These are phyloP conservation scores for Lactarius tabidus DNA, from an alignment of 768 basidiomycete genomes.

Conservation along the genomic window DNA sequence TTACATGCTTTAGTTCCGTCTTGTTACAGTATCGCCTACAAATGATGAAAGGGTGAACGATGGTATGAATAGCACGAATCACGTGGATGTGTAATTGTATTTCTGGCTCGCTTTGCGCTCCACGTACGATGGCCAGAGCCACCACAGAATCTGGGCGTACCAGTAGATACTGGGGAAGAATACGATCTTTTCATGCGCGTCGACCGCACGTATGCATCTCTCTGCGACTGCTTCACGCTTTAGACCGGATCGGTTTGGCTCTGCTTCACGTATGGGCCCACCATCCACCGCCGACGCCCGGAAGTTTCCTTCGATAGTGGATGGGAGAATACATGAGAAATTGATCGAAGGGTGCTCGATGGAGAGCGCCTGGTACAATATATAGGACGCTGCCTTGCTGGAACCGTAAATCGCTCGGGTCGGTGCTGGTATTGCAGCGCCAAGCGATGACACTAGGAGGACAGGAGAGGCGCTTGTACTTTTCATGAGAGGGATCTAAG, in stretches of 20 bases:
- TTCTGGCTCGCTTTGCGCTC: constrained; percentile 58
- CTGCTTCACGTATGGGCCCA: constrained; percentile 38
- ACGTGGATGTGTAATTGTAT: constrained; percentile 47
- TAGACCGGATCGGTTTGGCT: constrained; percentile 57
- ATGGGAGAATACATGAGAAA: constrained; percentile 61
- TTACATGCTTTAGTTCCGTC: no score
- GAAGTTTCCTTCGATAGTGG: constrained; percentile 73
- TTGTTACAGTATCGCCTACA: background rate
- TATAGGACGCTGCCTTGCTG: constrained; percentile 74
- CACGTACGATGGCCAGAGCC: constrained; percentile 55
- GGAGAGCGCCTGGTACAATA: constrained; percentile 73
- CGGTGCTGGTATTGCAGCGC: constrained; percentile 77
- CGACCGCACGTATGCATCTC: constrained; percentile 57
- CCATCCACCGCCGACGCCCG: constrained; percentile 74
- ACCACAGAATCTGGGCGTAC: constrained; percentile 55
- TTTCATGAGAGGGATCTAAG: constrained; percentile 71
- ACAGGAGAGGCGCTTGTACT: constrained; percentile 63
- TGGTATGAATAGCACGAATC: background rate
- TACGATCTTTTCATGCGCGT: constrained; percentile 51
- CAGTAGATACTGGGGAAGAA: constrained; percentile 51
- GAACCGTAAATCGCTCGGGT: constrained; percentile 81
- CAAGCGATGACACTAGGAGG: constrained; percentile 74
- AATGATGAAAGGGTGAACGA: background rate
- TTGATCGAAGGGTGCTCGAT: constrained; percentile 71
- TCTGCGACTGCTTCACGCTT: constrained; percentile 57